Percentiles rank a stretch among this genome's conserved stretches.
These are phyloP conservation scores for Eustoma russellianum DNA, from an alignment of 257 asterid species.

Conservation along the genomic window DNA sequence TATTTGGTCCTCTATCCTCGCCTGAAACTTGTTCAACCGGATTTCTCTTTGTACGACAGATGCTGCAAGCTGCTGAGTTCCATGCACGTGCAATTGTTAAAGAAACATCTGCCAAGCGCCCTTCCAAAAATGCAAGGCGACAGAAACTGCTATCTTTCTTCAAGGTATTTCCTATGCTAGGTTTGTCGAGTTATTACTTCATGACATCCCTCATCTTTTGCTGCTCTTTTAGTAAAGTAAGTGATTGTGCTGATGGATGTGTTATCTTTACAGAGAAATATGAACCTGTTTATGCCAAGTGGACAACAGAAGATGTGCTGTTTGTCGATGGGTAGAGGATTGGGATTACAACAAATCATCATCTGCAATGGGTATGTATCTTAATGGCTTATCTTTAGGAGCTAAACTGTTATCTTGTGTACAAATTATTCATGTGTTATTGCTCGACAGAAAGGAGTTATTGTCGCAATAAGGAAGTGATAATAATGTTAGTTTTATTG, in stretches of 20 bases:
- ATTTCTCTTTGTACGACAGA: slow-evolving; percentile 32
- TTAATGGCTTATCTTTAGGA: slow-evolving; percentile 1
- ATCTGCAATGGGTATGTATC: slow-evolving; percentile 32
- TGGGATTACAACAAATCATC: slow-evolving; percentile 97
- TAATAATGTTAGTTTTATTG: not conserved
- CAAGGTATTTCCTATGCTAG: slow-evolving; percentile 49
- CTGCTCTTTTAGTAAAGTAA: slow-evolving; percentile 11
- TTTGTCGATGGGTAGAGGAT: slow-evolving; percentile 99
- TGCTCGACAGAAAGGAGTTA: not conserved
- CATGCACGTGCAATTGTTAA: slow-evolving; percentile 68
- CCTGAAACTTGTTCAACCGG: not conserved
- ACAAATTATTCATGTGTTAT: not conserved
- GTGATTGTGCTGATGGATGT: slow-evolving; percentile 9
- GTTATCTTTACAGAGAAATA: slow-evolving; percentile 54
- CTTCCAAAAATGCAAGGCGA: slow-evolving; percentile 77
- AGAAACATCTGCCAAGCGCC: slow-evolving; percentile 66
- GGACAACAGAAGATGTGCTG: slow-evolving; percentile 99
- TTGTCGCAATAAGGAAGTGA: not conserved
- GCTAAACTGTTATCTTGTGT: not conserved
- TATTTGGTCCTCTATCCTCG: not conserved
- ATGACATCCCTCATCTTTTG: slow-evolving; percentile 9
- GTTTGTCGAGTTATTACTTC: slow-evolving; percentile 2
- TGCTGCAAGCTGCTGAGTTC: slow-evolving; percentile 81
- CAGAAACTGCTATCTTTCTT: slow-evolving; percentile 71
- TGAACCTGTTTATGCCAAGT: slow-evolving; percentile 85